These are phyloP conservation scores for Somion occarium DNA, from an alignment of 1,284 basidiomycete species.

Conservation along the genomic window DNA sequence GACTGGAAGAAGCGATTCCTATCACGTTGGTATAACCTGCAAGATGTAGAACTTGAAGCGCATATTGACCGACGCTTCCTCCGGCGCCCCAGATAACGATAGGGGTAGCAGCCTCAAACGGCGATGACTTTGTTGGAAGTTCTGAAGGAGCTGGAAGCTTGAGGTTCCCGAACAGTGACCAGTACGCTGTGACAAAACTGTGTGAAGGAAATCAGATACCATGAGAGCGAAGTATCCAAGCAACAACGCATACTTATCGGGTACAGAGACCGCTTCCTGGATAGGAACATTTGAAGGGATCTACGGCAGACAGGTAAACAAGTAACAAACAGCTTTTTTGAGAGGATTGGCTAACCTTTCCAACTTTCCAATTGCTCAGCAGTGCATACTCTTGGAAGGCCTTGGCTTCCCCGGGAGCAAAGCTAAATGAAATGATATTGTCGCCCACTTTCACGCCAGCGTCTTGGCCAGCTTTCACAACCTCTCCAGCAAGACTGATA, in stretches of 20 bases:
- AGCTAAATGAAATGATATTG: slow-evolving; percentile 30
- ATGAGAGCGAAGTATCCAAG: not conserved
- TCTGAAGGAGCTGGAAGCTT: slow-evolving; percentile 36
- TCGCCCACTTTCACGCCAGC: slow-evolving; percentile 38
- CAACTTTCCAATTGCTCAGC: slow-evolving; percentile 27
- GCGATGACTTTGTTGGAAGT: slow-evolving; percentile 31
- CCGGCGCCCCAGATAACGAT: slow-evolving; percentile 55
- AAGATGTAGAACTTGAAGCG: slow-evolving; percentile 47
- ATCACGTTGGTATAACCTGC: slow-evolving; percentile 50
- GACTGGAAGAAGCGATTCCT: slow-evolving; percentile 44
- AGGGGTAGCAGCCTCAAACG: slow-evolving; percentile 30
- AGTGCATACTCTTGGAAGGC: slow-evolving; percentile 40
- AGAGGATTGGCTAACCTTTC: slow-evolving; percentile 32
- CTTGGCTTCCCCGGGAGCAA: slow-evolving; percentile 25
- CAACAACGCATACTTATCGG: slow-evolving; percentile 42
- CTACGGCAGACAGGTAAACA: slow-evolving; percentile 20
- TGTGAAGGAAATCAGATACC: not conserved
- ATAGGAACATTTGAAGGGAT: slow-evolving; percentile 37
- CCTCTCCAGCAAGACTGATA: slow-evolving; percentile 35
- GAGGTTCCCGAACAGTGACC: slow-evolving; percentile 36
- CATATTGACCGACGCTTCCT: slow-evolving; percentile 49
- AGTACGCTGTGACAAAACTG: slow-evolving; percentile 33
- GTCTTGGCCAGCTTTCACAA: slow-evolving; percentile 35
- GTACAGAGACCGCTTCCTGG: slow-evolving; percentile 40
- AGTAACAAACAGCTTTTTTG: not conserved